A percentile compares a stretch with the other conserved stretches of the same genome.
Evolutionary conservation across 2,329 filamentous ascomycete genomes (phyloP).

Genomic region (Sporothrix dimorphospora): DNA sequence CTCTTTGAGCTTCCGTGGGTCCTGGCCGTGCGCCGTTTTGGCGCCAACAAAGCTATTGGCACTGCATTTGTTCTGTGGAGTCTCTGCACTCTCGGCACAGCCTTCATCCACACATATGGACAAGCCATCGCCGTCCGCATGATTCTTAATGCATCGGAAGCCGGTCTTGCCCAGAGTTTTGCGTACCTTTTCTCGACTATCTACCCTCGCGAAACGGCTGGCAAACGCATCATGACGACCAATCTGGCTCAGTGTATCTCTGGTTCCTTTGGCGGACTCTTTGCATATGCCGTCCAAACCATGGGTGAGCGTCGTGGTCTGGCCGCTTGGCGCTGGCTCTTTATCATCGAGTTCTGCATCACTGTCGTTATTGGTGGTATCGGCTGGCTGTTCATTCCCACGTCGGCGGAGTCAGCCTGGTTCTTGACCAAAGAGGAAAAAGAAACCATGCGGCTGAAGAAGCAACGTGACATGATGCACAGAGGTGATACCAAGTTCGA

Average conservation of each 20-base stretch:
- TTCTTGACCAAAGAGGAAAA: constrained; percentile 27
- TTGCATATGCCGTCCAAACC: constrained; percentile 37
- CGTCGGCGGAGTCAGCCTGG: constrained; percentile 24
- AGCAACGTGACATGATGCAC: constrained; percentile 20
- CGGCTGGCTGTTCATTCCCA: not conserved
- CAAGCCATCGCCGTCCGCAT: not conserved
- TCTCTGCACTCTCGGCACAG: not conserved
- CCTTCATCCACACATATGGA: not conserved
- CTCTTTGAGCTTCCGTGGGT: not conserved
- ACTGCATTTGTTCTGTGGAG: constrained; percentile 4
- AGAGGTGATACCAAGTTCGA: constrained; percentile 24
- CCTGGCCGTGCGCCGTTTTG: not conserved
- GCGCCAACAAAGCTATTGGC: not conserved
- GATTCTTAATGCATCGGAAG: not conserved
- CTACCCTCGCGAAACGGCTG: constrained; percentile 34
- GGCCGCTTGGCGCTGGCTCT: constrained; percentile 49
- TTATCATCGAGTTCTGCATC: constrained; percentile 11
- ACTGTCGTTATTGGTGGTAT: not conserved
- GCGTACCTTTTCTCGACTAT: constrained; percentile 1
- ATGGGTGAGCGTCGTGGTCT: constrained; percentile 49
- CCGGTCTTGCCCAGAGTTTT: not conserved
- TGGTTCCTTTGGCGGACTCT: constrained; percentile 35
- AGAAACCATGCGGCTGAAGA: constrained; percentile 25
- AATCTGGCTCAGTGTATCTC: constrained; percentile 37
- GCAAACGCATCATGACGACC: constrained; percentile 36